Percentiles rank a stretch among this genome's conserved stretches.
Evolutionary conservation across 163 green algal species (phyloP).

Genomic region (Prototheca stagnorum): DNA sequence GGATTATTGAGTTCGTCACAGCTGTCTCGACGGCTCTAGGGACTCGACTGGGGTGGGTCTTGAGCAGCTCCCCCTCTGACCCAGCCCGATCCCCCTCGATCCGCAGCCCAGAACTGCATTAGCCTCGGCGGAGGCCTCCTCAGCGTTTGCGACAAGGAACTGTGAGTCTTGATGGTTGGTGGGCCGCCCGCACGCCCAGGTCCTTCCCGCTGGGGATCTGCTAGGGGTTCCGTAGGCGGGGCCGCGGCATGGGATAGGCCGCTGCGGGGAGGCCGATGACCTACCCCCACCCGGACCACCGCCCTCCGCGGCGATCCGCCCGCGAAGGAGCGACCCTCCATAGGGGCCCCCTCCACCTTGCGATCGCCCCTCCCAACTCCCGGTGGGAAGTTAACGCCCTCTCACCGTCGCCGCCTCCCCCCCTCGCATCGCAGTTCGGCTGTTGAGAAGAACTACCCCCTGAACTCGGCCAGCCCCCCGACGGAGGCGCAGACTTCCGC

Average conservation of each 20-base stretch:
- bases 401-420: too few relatives aligned
- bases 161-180: neutral
- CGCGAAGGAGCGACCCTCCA: too few relatives aligned
- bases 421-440: too few relatives aligned
- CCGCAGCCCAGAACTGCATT: neutral
- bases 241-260: too few relatives aligned
- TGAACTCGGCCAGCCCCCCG: neutral
- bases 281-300: too few relatives aligned
- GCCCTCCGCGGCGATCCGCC: too few relatives aligned
- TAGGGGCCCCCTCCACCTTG: too few relatives aligned
- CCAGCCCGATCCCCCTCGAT: neutral
- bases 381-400: too few relatives aligned
- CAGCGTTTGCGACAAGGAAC: neutral
- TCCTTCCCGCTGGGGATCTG: neutral
- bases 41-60: neutral
- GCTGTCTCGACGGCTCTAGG: neutral
- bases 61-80: neutral
- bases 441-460: conserved; percentile 2
- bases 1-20: neutral
- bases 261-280: too few relatives aligned
- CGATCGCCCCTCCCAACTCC: too few relatives aligned
- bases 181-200: neutral
- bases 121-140: neutral
- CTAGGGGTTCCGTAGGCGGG: too few relatives aligned
- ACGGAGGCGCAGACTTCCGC: neutral